Evolutionary conservation across 495 filamentous ascomycete genomes (phyloP).

Genomic region (Opeltia flavorubescens): DNA sequence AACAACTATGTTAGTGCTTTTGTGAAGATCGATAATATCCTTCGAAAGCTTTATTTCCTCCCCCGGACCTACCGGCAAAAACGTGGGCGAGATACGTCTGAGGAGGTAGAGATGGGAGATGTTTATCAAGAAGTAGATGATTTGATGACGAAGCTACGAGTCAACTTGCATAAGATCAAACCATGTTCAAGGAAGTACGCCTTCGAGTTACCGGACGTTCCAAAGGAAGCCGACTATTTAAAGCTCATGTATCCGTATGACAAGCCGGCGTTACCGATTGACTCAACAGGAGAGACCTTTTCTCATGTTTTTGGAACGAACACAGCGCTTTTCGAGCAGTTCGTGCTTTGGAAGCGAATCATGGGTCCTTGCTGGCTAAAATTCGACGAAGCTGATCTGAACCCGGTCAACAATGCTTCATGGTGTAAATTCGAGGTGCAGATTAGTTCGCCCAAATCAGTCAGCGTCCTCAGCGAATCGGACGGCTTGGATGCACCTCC

Average conservation of each 20-base stretch:
- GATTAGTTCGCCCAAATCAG: slow-evolving; percentile 57
- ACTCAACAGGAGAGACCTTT: slow-evolving; percentile 73
- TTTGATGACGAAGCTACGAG: slow-evolving; percentile 70
- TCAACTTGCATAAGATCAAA: slow-evolving; percentile 88
- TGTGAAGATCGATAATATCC: slow-evolving; percentile 87
- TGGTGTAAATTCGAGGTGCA: slow-evolving; percentile 93
- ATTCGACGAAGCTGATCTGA: slow-evolving; percentile 72
- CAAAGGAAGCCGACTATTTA: slow-evolving; percentile 78
- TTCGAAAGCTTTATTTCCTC: slow-evolving; percentile 85
- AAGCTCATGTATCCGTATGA: slow-evolving; percentile 90
- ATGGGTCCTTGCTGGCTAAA: slow-evolving; percentile 97
- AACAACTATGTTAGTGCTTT: slow-evolving; percentile 77
- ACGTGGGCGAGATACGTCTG: slow-evolving; percentile 52
- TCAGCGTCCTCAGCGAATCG: slow-evolving; percentile 54
- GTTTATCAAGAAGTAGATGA: slow-evolving; percentile 78
- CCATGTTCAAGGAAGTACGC: slow-evolving; percentile 81
- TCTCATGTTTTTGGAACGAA: slow-evolving; percentile 91
- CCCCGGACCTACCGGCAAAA: slow-evolving; percentile 58
- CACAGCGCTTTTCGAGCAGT: slow-evolving; percentile 91
- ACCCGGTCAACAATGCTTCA: slow-evolving; percentile 75
- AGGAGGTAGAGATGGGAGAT: slow-evolving; percentile 77
- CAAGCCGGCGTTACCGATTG: slow-evolving; percentile 53
- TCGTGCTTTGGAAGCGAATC: slow-evolving; percentile 93
- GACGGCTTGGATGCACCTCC: slow-evolving; percentile 72
- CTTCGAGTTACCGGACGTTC: slow-evolving; percentile 79